Evolutionary conservation across 257 asterid genomes (phyloP).

Genomic region (Nicotiana benthamiana): DNA sequence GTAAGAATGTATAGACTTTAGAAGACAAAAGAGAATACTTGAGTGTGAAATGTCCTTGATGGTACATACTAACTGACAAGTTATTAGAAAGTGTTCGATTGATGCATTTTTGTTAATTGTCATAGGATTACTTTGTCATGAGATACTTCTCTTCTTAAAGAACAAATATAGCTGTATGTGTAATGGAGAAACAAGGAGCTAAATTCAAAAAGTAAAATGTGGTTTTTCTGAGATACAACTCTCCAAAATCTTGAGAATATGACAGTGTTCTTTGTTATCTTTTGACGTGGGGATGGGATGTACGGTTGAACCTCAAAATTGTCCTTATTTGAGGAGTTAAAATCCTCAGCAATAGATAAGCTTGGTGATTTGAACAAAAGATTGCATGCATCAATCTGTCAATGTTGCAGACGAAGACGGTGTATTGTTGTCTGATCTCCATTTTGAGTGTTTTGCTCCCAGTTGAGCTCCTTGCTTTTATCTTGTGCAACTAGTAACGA

Average conservation of each 20-base stretch:
- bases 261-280: neutral
- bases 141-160: neutral
- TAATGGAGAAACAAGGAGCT: neutral
- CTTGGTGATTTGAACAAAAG: neutral
- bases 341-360: neutral
- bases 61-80: neutral
- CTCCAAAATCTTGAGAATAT: neutral
- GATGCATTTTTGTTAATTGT: neutral
- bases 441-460: neutral
- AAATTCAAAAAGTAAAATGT: neutral
- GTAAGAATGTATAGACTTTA: neutral
- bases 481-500: neutral
- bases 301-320: neutral
- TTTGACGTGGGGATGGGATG: neutral
- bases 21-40: constrained; percentile 3
- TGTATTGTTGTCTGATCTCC: neutral
- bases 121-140: neutral
- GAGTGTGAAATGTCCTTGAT: neutral
- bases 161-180: neutral
- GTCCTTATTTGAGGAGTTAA: neutral
- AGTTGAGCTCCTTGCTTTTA: neutral
- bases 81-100: neutral
- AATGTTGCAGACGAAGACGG: neutral
- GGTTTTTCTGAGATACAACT: neutral
- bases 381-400: neutral